These are phyloP conservation scores for Pseudogymnoascus sp. DNA, from an alignment of 2,329 filamentous ascomycete genomes.

Conservation along the genomic window DNA sequence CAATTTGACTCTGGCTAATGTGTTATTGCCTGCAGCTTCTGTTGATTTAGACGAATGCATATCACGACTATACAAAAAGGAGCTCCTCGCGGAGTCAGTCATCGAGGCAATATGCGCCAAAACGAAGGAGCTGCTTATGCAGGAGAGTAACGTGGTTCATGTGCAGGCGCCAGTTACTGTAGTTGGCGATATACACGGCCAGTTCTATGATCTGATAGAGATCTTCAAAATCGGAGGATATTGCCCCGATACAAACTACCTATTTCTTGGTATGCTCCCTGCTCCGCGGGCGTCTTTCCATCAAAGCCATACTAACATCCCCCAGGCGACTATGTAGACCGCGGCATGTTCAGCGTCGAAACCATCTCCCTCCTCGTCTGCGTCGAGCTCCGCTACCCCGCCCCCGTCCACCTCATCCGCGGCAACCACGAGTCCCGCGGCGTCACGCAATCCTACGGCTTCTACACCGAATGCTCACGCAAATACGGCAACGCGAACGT, in stretches of 20 bases:
- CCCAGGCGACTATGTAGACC: constrained; percentile 92
- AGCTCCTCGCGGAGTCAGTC: constrained; percentile 92
- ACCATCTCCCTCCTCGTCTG: constrained; percentile 97
- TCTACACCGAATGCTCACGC: constrained; percentile 95
- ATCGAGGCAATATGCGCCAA: constrained; percentile 99
- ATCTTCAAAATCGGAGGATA: constrained; percentile 98
- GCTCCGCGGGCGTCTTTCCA: neutral
- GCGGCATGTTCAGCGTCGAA: constrained; percentile 96
- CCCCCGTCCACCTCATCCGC: constrained; percentile 90
- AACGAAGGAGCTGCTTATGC: constrained; percentile 97
- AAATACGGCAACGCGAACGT: constrained; percentile 99
- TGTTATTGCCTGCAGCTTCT: constrained; percentile 55
- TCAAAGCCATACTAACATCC: constrained; percentile 11
- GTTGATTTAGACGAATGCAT: constrained; percentile 99
- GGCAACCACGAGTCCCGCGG: constrained; percentile 97
- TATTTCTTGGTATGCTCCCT: constrained; percentile 70
- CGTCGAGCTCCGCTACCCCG: constrained; percentile 91
- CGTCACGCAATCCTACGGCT: constrained; percentile 97
- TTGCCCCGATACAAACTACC: constrained; percentile 96
- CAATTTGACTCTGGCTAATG: constrained; percentile 8
- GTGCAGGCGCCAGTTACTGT: constrained; percentile 93
- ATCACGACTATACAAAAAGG: constrained; percentile 90
- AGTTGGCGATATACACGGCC: constrained; percentile 96
- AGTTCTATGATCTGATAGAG: constrained; percentile 98
- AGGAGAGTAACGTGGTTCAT: constrained; percentile 99